Conservation (phyloP, 2,329 filamentous ascomycete species). For the Fusarium sambucinum region DNA sequence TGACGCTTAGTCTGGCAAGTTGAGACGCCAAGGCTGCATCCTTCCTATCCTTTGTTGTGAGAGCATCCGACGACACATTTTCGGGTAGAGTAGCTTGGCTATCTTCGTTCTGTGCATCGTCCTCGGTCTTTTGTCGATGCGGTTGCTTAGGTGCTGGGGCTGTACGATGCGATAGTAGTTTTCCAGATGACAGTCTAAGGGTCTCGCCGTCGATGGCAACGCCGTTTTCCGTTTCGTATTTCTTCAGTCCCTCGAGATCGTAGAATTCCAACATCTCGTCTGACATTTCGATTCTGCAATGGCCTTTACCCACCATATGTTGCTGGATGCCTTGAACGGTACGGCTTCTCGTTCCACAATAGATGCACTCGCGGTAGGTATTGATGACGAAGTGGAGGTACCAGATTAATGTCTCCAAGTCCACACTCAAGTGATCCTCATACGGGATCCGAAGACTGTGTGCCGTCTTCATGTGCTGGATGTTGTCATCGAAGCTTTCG, state of each 20-base stretch:
- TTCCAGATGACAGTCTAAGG: slow-evolving; percentile 36
- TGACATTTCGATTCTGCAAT: slow-evolving; percentile 59
- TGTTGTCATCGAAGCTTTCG: slow-evolving; percentile 52
- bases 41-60: slow-evolving; percentile 19
- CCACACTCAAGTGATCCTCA: slow-evolving; percentile 56
- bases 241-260: slow-evolving; percentile 38
- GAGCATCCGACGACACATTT: not conserved
- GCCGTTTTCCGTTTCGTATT: not conserved
- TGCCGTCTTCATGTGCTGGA: slow-evolving; percentile 61
- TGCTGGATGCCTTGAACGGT: slow-evolving; percentile 61
- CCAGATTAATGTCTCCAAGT: slow-evolving; percentile 60
- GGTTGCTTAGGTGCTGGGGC: not conserved
- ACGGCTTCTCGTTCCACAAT: slow-evolving; percentile 59
- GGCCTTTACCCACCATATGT: slow-evolving; percentile 63
- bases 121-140: not conserved
- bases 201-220: slow-evolving; percentile 6
- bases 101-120: not conserved
- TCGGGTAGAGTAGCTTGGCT: not conserved
- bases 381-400: slow-evolving; percentile 64
- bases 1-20: slow-evolving; percentile 15
- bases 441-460: slow-evolving; percentile 62
- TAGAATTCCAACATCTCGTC: slow-evolving; percentile 57
- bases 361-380: slow-evolving; percentile 63
- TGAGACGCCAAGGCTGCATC: slow-evolving; percentile 25
- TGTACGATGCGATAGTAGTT: slow-evolving; percentile 35